Evolutionary conservation across 257 asterid species (phyloP).

Genomic region (Jasminum sambac): DNA sequence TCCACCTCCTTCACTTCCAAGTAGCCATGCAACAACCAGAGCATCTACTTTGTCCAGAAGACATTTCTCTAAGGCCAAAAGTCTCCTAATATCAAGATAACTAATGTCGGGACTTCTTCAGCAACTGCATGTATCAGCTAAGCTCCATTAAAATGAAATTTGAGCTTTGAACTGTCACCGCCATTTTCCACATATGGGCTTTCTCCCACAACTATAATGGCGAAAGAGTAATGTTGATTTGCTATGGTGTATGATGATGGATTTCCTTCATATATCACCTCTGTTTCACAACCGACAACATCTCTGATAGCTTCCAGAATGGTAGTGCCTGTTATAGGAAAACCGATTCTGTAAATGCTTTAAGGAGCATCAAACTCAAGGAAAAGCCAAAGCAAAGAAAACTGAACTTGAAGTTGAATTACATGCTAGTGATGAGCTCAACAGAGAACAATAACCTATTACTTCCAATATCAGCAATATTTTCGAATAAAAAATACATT

Average conservation of each 20-base stretch:
- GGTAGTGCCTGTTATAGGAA: constrained; percentile 56
- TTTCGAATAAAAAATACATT: neutral
- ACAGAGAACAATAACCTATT: neutral
- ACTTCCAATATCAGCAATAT: neutral
- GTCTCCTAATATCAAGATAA: constrained; percentile 70
- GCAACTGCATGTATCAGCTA: constrained; percentile 61
- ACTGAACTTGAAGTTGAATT: neutral
- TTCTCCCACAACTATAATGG: constrained; percentile 80
- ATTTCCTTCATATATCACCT: constrained; percentile 59
- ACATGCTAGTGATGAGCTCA: neutral
- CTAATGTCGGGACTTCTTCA: constrained; percentile 68
- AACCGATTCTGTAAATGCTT: neutral
- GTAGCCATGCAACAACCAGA: constrained; percentile 78
- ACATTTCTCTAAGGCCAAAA: constrained; percentile 59
- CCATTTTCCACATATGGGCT: constrained; percentile 75
- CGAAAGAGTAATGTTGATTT: constrained; percentile 56
- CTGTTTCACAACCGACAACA: constrained; percentile 52
- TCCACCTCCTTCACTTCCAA: constrained; percentile 83
- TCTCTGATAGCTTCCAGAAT: constrained; percentile 76
- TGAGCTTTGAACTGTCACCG: constrained; percentile 69
- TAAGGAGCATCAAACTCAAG: neutral
- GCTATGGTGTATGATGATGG: constrained; percentile 59
- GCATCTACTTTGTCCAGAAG: constrained; percentile 61
- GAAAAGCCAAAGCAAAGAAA: neutral
- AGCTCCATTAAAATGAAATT: constrained; percentile 59